Evolutionary conservation across 1,139 yeast genomes (phyloP), one percentile per base, ranked within the genome.

Genomic region (Eremothecium coryli): DNA sequence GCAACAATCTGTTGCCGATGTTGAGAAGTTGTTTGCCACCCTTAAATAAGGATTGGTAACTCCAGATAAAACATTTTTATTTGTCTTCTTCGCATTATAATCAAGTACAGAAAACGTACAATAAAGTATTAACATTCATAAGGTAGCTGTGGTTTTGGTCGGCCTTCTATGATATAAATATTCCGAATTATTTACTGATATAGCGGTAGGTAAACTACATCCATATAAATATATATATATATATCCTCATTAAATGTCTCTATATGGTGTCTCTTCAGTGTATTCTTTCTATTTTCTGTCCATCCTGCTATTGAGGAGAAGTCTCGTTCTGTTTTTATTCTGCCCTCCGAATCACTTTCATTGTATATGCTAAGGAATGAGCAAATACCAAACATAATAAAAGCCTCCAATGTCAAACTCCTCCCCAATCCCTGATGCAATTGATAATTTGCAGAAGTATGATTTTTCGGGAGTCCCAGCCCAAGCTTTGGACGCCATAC

Each of bases 1-100:
- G 64, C 73, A 77, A 58, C 96, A 90, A 71, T 76, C 96, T 50
- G 80, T 90, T 53, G 70, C 82, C 57, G 97, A 90, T 56, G 73
- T 88, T 56, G 98, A 90, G 74, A 80, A 75, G 65, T 69, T 86
- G 62, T 85, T 88, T 54, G 58, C 66, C 31, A 46, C 46, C 32
- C 45, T 54, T 43, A 53, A 51, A 32, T 52, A 44, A 39, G 32
- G 32, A 34, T 18, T 24, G 26, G 18, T 29, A n/a, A 16, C n/a
- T n/a, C n/a, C n/a, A n/a, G n/a, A n/a, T 25, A 13, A 11, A 25
- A 12, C 3, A 25, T 3, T n/a, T 4, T 11, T 16, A n/a, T 15
- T 16, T 27, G n/a, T 27, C 22, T 16, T 22, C 10, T 5, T 27
- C 14, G 30, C 30, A 17, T 27, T 23, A 23, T 23, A 9, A 23